These are phyloP conservation scores for Boletus pseudopeckii DNA, from an alignment of 768 basidiomycete genomes.

Conservation along the genomic window DNA sequence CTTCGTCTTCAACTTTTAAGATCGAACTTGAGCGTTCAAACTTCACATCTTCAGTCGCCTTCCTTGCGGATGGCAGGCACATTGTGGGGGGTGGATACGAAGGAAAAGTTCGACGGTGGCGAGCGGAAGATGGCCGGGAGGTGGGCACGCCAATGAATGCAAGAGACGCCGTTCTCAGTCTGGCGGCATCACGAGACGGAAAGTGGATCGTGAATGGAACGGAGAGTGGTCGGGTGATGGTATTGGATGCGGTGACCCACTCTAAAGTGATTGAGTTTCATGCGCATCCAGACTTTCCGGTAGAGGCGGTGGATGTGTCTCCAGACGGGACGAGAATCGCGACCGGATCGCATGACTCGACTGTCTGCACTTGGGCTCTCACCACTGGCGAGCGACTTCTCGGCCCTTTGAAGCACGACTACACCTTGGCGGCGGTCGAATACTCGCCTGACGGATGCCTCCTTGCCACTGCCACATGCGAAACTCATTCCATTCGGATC, in stretches of 20 bases:
- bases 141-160: neutral
- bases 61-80: slow-evolving; percentile 4
- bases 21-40: neutral
- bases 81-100: slow-evolving; percentile 6
- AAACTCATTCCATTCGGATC: neutral
- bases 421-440: slow-evolving; percentile 6
- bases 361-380: slow-evolving; percentile 1
- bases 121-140: slow-evolving; percentile 1
- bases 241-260: slow-evolving; percentile 3
- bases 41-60: slow-evolving; percentile 2
- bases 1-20: too few species aligned
- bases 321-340: slow-evolving; percentile 11
- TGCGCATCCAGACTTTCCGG: neutral
- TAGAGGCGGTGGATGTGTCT: slow-evolving; percentile 7
- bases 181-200: slow-evolving; percentile 3
- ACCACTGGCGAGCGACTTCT: slow-evolving; percentile 1
- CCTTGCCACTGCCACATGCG: slow-evolving; percentile 7
- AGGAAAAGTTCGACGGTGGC: slow-evolving; percentile 3
- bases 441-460: slow-evolving; percentile 7
- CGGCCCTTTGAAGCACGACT: neutral
- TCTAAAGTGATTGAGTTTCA: neutral
- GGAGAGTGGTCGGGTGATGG: neutral
- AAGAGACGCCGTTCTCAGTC: neutral
- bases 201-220: slow-evolving; percentile 7
- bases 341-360: slow-evolving; percentile 9